Evolutionary conservation across 768 basidiomycete genomes (phyloP), one percentile per base, ranked within the genome.

Genomic region (Pleurotus pulmonarius): DNA sequence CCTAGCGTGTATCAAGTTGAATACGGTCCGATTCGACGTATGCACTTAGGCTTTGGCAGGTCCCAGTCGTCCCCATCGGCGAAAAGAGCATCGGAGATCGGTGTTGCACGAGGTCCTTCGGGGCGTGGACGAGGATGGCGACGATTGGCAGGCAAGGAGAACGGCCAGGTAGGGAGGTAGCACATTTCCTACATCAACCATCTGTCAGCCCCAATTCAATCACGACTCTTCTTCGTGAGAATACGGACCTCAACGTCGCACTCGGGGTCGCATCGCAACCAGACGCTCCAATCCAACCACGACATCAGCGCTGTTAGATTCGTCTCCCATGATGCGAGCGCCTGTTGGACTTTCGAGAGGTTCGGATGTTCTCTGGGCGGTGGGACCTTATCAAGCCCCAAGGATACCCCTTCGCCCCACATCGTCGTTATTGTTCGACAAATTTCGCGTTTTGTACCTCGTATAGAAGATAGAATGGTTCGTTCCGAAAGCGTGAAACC

Each of bases 361-460:
- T 22, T 13, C 6, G 49, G 49, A n/a, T 29, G 15, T 43, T n/a
- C 41, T 29, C 29, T 29, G 20, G 22, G 49, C 22, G 49, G 12
- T n/a, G 16, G 29, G 11, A 20, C 40, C 34, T 22, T 46, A 9
- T 64, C 64, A 24, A 73, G 46, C n/a, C 69, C 70, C 2, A 58
- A 37, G 25, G 64, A 61, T 2, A 67, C 64, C 2, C 77, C 80
- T 3, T 74, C 65, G 0, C 75, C 76, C 81, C 81, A 83, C 61
- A 82, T 71, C 44, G 61, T 67, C 4, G 77, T 76, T 25, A 76
- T 58, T 0, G 75, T 72, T 0, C 77, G 68, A 55, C 80, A 83
- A 16, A 81, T 78, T 60, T 82, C 79, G 40, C 64, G 69, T 1
- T 59, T 70, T 0, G 75, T 78, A 3, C 64, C 75, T 13, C 63